Base-by-base conservation (phyloP, 345 rosid species). In the Eucalyptus virginea region DNA sequence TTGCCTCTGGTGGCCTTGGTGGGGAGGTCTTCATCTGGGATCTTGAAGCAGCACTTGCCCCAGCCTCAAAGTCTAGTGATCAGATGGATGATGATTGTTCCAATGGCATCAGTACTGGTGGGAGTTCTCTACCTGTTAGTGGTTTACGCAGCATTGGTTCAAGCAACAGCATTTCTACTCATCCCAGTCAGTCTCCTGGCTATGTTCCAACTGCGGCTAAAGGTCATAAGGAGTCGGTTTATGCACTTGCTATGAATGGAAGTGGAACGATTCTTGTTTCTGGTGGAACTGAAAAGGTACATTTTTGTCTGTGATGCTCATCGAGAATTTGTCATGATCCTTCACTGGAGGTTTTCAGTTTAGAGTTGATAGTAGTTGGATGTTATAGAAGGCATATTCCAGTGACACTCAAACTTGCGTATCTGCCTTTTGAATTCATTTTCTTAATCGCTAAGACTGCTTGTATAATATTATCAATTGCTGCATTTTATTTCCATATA, bases 1-100 rank as follows among this genome's bases (percentile, higher is more conserved):
- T 98, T 96, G 99, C 99, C 91, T 98, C 99, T 90, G 98, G 99
- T 93, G 99, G 99, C 93, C 99, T 98, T 95, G 99, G 99, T 65
- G 99, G 99, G 94, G 99, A 98, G 94, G 99, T 98, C 92, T 97
- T 96, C 89, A 91, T 98, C 92, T 98, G 99, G 99, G 99, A 98
- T 91, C 92, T 98, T n/a, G 99, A 98, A 93, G 98, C 99, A 87
- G 99, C 97, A 40, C 93, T 96, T 87, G 88, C 96, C 88, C 98
- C 98, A 62, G 91, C 95, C 87, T 94, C 97, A 65, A 98, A 96
- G 91, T 91, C 99, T 45, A 92, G 92, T 90, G 99, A 96, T 90
- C 85, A 92, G 19, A 92, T 87, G 92, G 99, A 98, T 92, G 99
- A 96, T 86, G 99, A 95, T 91, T 92, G 95, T 90, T 92, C 95